Base-by-base conservation (phyloP, 768 basidiomycete species). In the Mycena rosella region DNA sequence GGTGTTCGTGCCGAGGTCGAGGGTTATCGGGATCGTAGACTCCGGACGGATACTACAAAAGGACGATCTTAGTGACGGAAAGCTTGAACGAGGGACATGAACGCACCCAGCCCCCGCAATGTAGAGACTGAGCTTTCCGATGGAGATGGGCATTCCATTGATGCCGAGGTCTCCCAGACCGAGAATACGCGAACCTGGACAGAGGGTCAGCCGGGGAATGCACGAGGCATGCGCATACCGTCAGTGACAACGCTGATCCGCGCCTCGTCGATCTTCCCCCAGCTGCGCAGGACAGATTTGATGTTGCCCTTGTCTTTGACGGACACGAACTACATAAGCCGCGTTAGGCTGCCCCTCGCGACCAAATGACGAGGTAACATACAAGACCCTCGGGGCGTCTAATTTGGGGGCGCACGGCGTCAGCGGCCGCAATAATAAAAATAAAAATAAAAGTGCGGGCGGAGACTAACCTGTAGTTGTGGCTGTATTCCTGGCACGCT, bases 241-340 rank as follows among this genome's bases (percentile, higher is more conserved):
- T 97, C 96, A 0, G 96, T 98, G 29, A 98, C 95, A 44, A 98
- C 96, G 56, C 89, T 88, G 70, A 98, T 96, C 36, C 94, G 88
- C n/a, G 93, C 91, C 44, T 93, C 88, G 56, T 90, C 84, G 65
- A 88, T 79, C 67, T 83, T 87, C 3, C 91, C 89, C 91, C 93
- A 95, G 73, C 89, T 90, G 54, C 81, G 79, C 42, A 96, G 80
- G 63, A 96, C 87, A 64, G 83, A 77, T 40, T 87, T 82, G 73
- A 96, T 91, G 42, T 87, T 90, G 49, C 94, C 95, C 76, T 91
- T 93, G 81, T 98, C 94, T 61, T 89, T 88, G 73, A 94, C 86
- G 27, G 93, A 93, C 71, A 98, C 82, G 73, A 88, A 91, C 91
- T 93, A 65, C 56, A 72, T 71, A 32, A 40, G 47, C 34, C 54